phyloP scores from a whole-genome alignment of 1,284 basidiomycete genomes.

The Rhodotorula sp. region DNA sequence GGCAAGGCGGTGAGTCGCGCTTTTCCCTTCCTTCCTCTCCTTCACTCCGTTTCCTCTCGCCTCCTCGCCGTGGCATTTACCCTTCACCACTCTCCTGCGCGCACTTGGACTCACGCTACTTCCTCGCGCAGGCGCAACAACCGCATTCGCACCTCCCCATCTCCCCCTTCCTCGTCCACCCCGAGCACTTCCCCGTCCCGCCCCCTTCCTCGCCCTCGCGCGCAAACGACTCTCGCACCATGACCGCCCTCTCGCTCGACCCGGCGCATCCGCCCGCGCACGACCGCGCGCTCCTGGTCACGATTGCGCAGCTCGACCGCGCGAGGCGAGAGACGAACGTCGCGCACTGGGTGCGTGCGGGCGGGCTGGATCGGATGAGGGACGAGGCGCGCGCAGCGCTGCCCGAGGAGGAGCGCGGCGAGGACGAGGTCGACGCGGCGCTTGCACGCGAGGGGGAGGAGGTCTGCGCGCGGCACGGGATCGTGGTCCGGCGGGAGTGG shows the following conservation, averaged over 20 bases:
- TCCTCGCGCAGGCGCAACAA: conserved; percentile 23
- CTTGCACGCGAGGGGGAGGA: conserved; percentile 11
- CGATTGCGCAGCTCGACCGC: conserved; percentile 22
- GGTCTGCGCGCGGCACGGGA: conserved; percentile 6
- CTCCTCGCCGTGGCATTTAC: too few species aligned
- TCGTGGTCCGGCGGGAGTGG: conserved; percentile 28
- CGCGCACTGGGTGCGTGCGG: background rate
- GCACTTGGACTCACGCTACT: background rate
- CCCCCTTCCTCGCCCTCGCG: background rate
- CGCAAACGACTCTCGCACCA: background rate
- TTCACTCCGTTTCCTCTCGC: background rate
- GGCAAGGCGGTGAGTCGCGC: conserved; percentile 26
- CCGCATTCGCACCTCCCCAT: conserved; percentile 35
- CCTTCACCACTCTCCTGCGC: too few species aligned
- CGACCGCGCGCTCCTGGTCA: conserved; percentile 4
- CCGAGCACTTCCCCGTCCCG: conserved; percentile 1
- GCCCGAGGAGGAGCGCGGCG: background rate
- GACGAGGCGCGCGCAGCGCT: background rate
- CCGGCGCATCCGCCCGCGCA: conserved; percentile 2
- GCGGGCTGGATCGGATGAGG: background rate
- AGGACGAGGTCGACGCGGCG: conserved; percentile 9
- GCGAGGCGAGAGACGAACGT: conserved; percentile 17
- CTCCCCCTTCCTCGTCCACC: conserved; percentile 27
- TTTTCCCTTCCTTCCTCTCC: background rate
- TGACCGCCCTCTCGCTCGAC: background rate